phyloP scores from a whole-genome alignment of 2,329 filamentous ascomycete species.

The Botryotinia narcissicola region DNA sequence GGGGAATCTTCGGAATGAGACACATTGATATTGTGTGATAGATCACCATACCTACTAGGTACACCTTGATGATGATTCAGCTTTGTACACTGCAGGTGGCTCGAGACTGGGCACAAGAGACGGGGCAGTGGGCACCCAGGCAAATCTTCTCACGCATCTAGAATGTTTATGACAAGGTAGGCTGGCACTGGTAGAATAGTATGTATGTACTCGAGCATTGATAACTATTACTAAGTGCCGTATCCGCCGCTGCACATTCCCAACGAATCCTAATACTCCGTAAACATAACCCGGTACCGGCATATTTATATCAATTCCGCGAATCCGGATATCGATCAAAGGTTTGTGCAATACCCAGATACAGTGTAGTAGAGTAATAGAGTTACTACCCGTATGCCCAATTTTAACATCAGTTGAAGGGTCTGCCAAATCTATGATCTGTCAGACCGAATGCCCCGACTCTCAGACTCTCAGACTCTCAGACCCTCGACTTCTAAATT shows the following conservation, averaged over 20 bases:
- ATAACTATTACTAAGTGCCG: background rate
- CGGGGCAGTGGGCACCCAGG: too few species aligned
- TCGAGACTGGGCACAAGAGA: too few species aligned
- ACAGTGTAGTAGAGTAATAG: background rate
- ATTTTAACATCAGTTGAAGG: background rate
- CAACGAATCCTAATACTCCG: background rate
- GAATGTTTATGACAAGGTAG: background rate
- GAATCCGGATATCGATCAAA: background rate
- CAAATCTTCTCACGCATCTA: background rate
- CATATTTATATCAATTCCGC: background rate
- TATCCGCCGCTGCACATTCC: background rate
- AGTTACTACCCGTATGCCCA: background rate
- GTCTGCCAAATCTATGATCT: background rate
- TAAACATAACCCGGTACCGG: background rate
- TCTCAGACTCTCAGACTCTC: too few species aligned
- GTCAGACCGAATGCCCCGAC: background rate
- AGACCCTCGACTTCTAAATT: background rate
- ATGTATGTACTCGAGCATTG: background rate
- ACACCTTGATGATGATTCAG: background rate
- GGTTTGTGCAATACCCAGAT: background rate
- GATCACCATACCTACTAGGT: too few species aligned
- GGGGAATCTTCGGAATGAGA: background rate
- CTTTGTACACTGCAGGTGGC: background rate
- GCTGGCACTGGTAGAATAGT: background rate
- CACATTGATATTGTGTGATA: background rate